These are phyloP conservation scores for Tolypocladium inflatum DNA, from an alignment of 2,329 filamentous ascomycete species.

Conservation along the genomic window DNA sequence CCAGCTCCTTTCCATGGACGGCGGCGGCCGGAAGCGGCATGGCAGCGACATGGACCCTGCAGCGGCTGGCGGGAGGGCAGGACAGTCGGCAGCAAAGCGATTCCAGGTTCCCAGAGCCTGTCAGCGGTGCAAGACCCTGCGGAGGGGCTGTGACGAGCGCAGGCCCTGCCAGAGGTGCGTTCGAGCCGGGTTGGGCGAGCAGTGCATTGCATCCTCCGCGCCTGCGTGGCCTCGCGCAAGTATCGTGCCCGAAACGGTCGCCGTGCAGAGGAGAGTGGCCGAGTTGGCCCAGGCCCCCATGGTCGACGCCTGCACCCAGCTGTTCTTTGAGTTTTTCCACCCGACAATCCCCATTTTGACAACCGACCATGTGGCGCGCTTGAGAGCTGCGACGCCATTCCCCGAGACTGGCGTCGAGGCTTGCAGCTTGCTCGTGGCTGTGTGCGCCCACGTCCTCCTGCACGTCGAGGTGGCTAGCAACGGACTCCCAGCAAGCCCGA, in stretches of 20 bases:
- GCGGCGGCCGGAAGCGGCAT: background rate
- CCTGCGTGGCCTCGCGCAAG: background rate
- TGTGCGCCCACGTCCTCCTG: slow-evolving; percentile 31
- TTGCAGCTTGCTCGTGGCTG: slow-evolving; percentile 24
- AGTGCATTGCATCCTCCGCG: slow-evolving; percentile 16
- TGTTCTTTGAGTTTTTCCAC: slow-evolving; percentile 29
- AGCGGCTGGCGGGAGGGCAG: background rate
- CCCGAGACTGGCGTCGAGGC: slow-evolving; percentile 21
- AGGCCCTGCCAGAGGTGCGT: slow-evolving; percentile 33
- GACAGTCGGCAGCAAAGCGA: slow-evolving; percentile 17
- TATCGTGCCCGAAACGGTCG: slow-evolving; percentile 1
- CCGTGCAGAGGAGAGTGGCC: slow-evolving; percentile 13
- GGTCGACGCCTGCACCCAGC: slow-evolving; percentile 26
- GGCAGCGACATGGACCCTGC: background rate
- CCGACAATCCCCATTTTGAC: slow-evolving; percentile 35
- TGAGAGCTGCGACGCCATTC: slow-evolving; percentile 13
- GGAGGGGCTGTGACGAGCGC: slow-evolving; percentile 33
- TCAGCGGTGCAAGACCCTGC: slow-evolving; percentile 30
- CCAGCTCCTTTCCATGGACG: background rate
- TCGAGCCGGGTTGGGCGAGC: slow-evolving; percentile 28
- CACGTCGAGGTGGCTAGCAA: slow-evolving; percentile 28
- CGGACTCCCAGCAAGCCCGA: slow-evolving; percentile 15
- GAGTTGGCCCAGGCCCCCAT: slow-evolving; percentile 23
- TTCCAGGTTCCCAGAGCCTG: slow-evolving; percentile 34
- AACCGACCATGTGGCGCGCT: slow-evolving; percentile 21